Evolutionary conservation across 345 rosid species (phyloP).

Genomic region (Eucalyptus sideroxylon): DNA sequence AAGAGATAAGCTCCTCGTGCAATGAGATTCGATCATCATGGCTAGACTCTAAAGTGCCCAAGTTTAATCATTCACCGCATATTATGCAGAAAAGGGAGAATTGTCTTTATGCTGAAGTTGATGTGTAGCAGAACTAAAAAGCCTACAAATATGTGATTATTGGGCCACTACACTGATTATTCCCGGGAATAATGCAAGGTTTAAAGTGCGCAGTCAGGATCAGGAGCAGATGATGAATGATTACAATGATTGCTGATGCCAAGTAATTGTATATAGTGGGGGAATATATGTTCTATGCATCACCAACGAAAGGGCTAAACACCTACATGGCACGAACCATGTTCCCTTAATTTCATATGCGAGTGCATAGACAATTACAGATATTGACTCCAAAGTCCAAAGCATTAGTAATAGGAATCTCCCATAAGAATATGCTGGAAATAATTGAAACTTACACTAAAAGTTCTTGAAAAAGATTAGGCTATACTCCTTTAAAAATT

Average conservation of each 20-base stretch:
- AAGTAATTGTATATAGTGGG: neutral
- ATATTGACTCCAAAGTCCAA: neutral
- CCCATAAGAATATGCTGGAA: neutral
- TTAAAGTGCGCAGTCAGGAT: neutral
- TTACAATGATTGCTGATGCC: neutral
- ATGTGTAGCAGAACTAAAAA: neutral
- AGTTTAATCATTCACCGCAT: neutral
- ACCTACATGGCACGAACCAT: neutral
- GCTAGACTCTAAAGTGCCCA: neutral
- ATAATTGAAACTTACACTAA: neutral
- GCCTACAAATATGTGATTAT: neutral
- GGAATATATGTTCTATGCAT: neutral
- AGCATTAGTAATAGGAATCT: neutral
- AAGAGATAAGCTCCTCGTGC: neutral
- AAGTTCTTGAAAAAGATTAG: neutral
- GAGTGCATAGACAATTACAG: neutral
- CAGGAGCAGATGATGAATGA: neutral
- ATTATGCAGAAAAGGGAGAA: neutral
- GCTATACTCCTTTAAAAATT: neutral
- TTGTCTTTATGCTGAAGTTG: neutral
- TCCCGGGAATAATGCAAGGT: neutral
- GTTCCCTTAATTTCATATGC: neutral
- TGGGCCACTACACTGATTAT: neutral
- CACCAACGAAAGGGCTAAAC: neutral
- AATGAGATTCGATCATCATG: neutral